Evolutionary conservation across 306 rosid species (phyloP).

Genomic region (Medicago ruthenica): DNA sequence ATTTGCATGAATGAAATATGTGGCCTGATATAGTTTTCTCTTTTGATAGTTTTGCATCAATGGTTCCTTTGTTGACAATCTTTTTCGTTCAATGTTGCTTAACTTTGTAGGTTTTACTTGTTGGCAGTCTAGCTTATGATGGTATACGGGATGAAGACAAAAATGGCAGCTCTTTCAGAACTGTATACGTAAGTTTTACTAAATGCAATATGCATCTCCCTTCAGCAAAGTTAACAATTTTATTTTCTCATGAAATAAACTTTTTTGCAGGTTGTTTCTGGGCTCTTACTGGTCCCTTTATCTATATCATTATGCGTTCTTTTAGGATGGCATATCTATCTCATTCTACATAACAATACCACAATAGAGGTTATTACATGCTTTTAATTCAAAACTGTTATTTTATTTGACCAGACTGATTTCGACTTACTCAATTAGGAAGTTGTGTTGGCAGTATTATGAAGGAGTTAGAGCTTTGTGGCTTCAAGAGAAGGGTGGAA

Average conservation of each 20-base stretch:
- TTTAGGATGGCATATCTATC: conserved; percentile 91
- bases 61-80: conserved; percentile 35
- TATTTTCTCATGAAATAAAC: conserved; percentile 46
- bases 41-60: conserved; percentile 14
- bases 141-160: conserved; percentile 63
- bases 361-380: conserved; percentile 82
- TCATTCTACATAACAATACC: conserved; percentile 89
- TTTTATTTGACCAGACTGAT: conserved; percentile 37
- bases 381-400: conserved; percentile 35
- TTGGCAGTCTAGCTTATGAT: conserved; percentile 82
- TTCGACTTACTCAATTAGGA: conserved; percentile 38
- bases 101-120: conserved; percentile 74
- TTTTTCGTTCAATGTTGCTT: conserved; percentile 20
- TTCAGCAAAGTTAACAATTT: conserved; percentile 23
- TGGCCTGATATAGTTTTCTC: conserved; percentile 9
- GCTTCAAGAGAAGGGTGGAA: conserved; percentile 97
- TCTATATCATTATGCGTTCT: conserved; percentile 74
- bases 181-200: conserved; percentile 70
- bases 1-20: conserved; percentile 21
- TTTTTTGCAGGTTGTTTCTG: conserved; percentile 75
- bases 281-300: conserved; percentile 76
- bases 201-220: conserved; percentile 16
- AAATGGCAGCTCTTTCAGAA: conserved; percentile 67
- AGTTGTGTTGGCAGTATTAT: conserved; percentile 67
- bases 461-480: conserved; percentile 98